Evolutionary conservation across 108 stramenopile species (phyloP), one percentile per base, ranked within the genome.

Genomic region (Chaetoceros muelleri): DNA sequence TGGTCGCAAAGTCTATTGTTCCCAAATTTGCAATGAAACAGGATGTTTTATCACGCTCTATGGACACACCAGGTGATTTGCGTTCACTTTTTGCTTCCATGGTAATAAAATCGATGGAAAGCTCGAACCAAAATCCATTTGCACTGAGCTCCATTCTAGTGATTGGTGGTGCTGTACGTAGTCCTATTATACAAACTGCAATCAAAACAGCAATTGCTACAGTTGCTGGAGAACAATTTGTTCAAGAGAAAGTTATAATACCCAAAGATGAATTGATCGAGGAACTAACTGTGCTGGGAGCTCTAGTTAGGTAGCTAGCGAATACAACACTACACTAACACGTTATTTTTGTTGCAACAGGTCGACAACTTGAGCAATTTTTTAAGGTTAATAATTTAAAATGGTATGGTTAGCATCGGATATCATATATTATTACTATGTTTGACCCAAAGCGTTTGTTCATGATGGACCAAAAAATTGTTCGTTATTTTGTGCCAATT

Each of bases 201-300:
- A 26, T 26, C 16, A 24, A 26, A 16, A 16, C 5, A 24, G 49
- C 24, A 8, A 10, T 51, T 8, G 16, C 10, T 10, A 8, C 24
- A 5, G 10, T 51, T 8, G 49, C 49, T 26, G 49, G 49, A 16
- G 25, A 24, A 8, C 49, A 51, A 26, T 51, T 10, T 26, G 16
- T 16, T 8, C 24, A 24, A 24, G 49, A 51, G 16, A 51, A 26
- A 26, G 23, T 51, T 8, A 26, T 51, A 8, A 26, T 51, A 8
- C 49, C 49, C 10, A 5, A 10, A 8, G 49, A 26, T 24, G 49
- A 51, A 16, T 26, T 51, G 49, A 26, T 51, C 5, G 49, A 51
- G 49, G 49, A 51, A 51, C 25, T 51, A 8, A 51, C 49, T 8
- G 49, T 51, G 5, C 8, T 51, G 10, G 49, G 49, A 8, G 49